These are phyloP conservation scores for Davidsoniella neocaledoniae DNA, from an alignment of 2,329 filamentous ascomycete genomes.

Conservation along the genomic window DNA sequence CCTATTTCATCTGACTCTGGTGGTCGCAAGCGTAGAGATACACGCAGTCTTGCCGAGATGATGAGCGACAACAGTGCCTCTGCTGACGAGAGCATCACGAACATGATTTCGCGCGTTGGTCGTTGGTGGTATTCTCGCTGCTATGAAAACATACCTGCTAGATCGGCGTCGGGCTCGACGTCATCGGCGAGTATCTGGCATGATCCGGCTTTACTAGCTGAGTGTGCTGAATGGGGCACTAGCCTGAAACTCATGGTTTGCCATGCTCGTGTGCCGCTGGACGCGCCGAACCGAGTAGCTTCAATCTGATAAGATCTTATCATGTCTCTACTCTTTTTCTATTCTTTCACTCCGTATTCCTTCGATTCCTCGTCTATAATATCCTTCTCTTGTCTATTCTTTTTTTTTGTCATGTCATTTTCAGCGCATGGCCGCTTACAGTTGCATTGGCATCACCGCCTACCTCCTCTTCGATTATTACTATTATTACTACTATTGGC, in stretches of 20 bases:
- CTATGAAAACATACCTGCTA: constrained; percentile 51
- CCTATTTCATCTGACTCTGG: constrained; percentile 6
- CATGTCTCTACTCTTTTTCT: neutral
- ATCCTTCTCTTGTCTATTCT: neutral
- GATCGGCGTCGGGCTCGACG: constrained; percentile 15
- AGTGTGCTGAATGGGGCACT: constrained; percentile 75
- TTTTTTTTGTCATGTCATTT: neutral
- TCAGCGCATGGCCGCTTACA: too few relatives aligned
- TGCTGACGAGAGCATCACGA: constrained; percentile 73
- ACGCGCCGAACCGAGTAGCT: constrained; percentile 6
- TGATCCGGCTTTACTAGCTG: constrained; percentile 55
- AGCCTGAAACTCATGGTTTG: constrained; percentile 85
- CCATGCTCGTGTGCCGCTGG: constrained; percentile 65
- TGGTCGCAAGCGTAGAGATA: constrained; percentile 26
- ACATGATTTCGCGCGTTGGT: constrained; percentile 80
- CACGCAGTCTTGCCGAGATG: constrained; percentile 50
- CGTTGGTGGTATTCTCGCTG: constrained; percentile 94
- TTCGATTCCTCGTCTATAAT: neutral
- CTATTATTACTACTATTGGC: neutral
- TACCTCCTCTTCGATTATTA: neutral
- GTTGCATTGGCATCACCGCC: too few relatives aligned
- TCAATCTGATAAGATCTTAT: constrained; percentile 5
- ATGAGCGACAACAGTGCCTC: constrained; percentile 52
- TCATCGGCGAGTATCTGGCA: constrained; percentile 50
- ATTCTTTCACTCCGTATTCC: neutral